Evolutionary conservation across 1,284 basidiomycete genomes (phyloP).

Genomic region (Psilocybe mexicana): DNA sequence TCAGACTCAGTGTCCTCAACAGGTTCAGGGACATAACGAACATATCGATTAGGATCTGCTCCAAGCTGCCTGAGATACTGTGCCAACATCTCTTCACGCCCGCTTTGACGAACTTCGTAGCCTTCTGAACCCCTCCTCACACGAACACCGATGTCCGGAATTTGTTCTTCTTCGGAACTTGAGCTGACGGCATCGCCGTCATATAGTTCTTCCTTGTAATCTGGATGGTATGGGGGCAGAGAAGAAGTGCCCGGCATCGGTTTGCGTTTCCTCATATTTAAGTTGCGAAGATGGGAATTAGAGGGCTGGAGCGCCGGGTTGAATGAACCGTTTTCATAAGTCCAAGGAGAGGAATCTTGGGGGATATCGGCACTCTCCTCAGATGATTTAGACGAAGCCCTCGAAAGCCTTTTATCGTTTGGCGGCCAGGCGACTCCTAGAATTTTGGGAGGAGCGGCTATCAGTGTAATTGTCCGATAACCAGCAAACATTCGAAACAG

Average conservation of each 20-base stretch:
- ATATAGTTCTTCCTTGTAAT: conserved; percentile 45
- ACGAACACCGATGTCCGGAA: conserved; percentile 11
- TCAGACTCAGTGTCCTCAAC: conserved; percentile 35
- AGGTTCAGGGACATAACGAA: conserved; percentile 60
- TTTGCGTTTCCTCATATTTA: conserved; percentile 23
- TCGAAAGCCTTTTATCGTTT: conserved; percentile 54
- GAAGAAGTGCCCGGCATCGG: conserved; percentile 37
- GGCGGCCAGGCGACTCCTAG: conserved; percentile 11
- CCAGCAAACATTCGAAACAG: neutral
- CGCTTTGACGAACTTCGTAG: conserved; percentile 63
- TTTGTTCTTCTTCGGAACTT: conserved; percentile 16
- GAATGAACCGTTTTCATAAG: conserved; percentile 73
- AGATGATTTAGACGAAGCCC: conserved; percentile 39
- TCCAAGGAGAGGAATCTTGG: conserved; percentile 74
- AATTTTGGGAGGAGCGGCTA: neutral
- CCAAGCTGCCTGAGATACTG: conserved; percentile 55
- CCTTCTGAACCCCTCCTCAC: conserved; percentile 78
- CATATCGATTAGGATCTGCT: conserved; percentile 57
- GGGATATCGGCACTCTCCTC: conserved; percentile 42
- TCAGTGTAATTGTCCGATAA: neutral
- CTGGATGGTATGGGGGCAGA: conserved; percentile 75
- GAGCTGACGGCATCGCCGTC: conserved; percentile 23
- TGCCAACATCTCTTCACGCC: conserved; percentile 61
- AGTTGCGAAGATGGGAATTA: conserved; percentile 41
- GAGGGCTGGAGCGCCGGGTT: conserved; percentile 75